Base-by-base conservation (phyloP, 805 yeast genomes). In the Zygosaccharomyces lentus region DNA sequence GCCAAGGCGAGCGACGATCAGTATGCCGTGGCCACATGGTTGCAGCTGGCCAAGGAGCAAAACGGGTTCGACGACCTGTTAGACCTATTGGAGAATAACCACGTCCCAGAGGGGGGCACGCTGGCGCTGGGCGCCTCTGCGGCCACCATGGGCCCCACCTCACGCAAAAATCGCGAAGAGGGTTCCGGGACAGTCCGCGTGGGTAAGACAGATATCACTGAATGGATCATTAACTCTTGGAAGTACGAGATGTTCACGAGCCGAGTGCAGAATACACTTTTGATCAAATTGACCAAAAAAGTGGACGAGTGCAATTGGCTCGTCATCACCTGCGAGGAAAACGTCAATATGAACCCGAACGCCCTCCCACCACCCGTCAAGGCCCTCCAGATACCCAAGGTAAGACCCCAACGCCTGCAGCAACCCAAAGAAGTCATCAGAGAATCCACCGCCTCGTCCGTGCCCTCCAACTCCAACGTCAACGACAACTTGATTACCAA, bases 281-380 rank as follows among this genome's bases (percentile, higher is more conserved):
- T 68, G 12, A 49, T 68, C 43, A 67, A 68, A 49, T 49, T 69
- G 25, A 66, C 68, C 3, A 60, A 62, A 45, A 60, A 64, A 27
- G 62, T 69, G 40, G 73, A 72, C 37, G 70, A 68, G 37, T 65
- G 72, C 55, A 65, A 67, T 42, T 67, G 72, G 71, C 53, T 69
- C 37, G 62, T 69, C 26, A 56, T 69, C 24, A 58, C 68, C 1
- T 58, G 65, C 30, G 68, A 67, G 46, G 62, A 57, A 32, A 56
- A 59, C 26, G 63, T 62, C 10, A 61, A 64, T 6, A 42, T 35
- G 24, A 17, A 21, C 6, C 43, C 49, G 7, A 44, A 41, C 30
- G 34, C 46, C 12, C 24, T 48, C 12, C 51, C 52, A 21, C 42
- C 46, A 24, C 30, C 47, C 39, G 27, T 38, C 34, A 23, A 29